Conservation (phyloP, 2,329 filamentous ascomycete species). For the Xylogone sp. region DNA sequence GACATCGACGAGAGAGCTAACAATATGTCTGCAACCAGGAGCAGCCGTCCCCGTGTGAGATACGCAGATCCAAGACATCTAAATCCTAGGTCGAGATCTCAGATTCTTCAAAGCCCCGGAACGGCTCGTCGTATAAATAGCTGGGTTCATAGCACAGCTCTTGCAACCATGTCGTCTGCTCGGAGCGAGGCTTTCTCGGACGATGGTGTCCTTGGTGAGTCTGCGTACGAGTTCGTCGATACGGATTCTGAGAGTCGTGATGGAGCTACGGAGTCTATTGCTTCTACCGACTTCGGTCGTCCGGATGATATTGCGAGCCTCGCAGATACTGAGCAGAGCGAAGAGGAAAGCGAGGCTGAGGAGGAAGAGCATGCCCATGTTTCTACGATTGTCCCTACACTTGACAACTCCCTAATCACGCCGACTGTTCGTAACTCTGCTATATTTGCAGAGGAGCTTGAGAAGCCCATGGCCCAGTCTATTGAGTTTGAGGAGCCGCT, state of each 20-base stretch:
- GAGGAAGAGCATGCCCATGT: conserved; percentile 9
- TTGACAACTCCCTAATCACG: conserved; percentile 24
- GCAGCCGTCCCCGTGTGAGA: conserved; percentile 13
- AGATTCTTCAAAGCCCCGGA: conserved; percentile 19
- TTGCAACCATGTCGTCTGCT: conserved; percentile 21
- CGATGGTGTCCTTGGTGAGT: conserved; percentile 25
- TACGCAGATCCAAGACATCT: conserved; percentile 6
- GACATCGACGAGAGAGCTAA: conserved; percentile 23
- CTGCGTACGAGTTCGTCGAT: conserved; percentile 31
- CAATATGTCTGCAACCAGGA: conserved; percentile 25
- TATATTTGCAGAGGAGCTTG: conserved; percentile 21
- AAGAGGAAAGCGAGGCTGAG: conserved; percentile 28
- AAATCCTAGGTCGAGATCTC: conserved; percentile 15
- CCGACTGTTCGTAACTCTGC: conserved; percentile 27
- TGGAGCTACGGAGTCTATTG: conserved; percentile 29
- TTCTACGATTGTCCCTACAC: conserved; percentile 15
- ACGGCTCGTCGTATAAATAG: conserved; percentile 21
- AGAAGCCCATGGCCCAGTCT: conserved; percentile 27
- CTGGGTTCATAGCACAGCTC: conserved; percentile 23
- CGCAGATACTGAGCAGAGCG: conserved; percentile 29
- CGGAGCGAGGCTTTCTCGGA: conserved; percentile 23
- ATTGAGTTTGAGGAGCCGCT: conserved; percentile 44
- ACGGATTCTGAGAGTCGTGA: conserved; percentile 29
- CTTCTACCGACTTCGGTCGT: conserved; percentile 28
- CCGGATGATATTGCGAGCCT: conserved; percentile 31